These are phyloP conservation scores for Dothiorella sarmentorum DNA, from an alignment of 2,329 filamentous ascomycete species.

Conservation along the genomic window DNA sequence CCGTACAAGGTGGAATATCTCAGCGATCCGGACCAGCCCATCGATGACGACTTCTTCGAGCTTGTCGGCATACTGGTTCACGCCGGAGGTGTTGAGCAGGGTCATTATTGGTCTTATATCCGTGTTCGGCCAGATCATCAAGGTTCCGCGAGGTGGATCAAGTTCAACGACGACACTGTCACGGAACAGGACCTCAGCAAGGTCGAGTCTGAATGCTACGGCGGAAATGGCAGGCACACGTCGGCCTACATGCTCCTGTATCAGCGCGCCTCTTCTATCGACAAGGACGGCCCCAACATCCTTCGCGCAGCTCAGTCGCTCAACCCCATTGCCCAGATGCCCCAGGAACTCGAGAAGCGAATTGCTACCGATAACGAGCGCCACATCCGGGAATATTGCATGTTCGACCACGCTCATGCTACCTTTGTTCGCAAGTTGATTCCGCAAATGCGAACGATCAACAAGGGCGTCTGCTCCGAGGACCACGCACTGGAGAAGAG, in stretches of 20 bases:
- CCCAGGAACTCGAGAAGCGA: conserved; percentile 46
- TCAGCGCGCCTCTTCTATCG: conserved; percentile 69
- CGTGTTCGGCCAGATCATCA: conserved; percentile 65
- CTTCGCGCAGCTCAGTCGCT: conserved; percentile 42
- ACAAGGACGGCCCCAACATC: conserved; percentile 32
- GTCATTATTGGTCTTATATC: conserved; percentile 96
- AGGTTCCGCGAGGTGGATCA: conserved; percentile 65
- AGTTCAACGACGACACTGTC: conserved; percentile 92
- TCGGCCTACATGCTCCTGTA: conserved; percentile 98
- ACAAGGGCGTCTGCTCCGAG: conserved; percentile 48
- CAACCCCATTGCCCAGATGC: conserved; percentile 47
- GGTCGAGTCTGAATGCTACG: conserved; percentile 62
- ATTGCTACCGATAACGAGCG: conserved; percentile 71
- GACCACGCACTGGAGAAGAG: conserved; percentile 46
- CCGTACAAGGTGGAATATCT: conserved; percentile 87
- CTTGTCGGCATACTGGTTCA: conserved; percentile 94
- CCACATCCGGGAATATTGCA: conserved; percentile 71
- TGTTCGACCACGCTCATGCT: conserved; percentile 71
- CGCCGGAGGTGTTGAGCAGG: conserved; percentile 85
- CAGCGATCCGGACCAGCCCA: conserved; percentile 56
- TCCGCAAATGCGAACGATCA: conserved; percentile 51
- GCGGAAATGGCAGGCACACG: conserved; percentile 28
- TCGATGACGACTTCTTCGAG: conserved; percentile 75
- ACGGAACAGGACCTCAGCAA: conserved; percentile 68
- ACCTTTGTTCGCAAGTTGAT: conserved; percentile 64